Conservation (phyloP, 2,329 filamentous ascomycete species). For the Pseudogymnoascus sp. region DNA sequence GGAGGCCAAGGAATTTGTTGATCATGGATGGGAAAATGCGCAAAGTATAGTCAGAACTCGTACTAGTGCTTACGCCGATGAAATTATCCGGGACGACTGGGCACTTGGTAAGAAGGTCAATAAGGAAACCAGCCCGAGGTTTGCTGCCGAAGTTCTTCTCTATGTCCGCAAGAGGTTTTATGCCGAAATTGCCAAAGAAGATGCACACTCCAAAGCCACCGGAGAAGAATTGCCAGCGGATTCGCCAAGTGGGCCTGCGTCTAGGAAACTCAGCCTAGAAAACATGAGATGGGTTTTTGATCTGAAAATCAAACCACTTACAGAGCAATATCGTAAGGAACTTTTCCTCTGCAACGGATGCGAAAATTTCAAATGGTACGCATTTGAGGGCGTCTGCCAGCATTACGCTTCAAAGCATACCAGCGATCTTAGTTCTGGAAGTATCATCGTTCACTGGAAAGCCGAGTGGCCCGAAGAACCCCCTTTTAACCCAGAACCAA, state of each 20-base stretch:
- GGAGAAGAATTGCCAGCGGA: conserved; percentile 39
- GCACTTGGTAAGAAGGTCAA: conserved; percentile 52
- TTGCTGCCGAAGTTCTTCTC: conserved; percentile 64
- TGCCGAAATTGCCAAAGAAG: conserved; percentile 46
- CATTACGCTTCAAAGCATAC: conserved; percentile 82
- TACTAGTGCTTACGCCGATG: conserved; percentile 59
- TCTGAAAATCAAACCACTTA: conserved; percentile 62
- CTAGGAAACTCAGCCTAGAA: conserved; percentile 61
- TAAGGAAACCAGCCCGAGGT: conserved; percentile 54
- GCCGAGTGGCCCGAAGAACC: conserved; percentile 69
- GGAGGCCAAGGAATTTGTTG: conserved; percentile 49
- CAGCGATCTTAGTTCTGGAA: conserved; percentile 57
- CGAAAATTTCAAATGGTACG: conserved; percentile 58
- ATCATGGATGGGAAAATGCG: conserved; percentile 61
- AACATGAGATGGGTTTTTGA: conserved; percentile 86
- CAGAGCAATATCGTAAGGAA: conserved; percentile 58
- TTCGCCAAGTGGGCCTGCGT: conserved; percentile 44
- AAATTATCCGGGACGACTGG: conserved; percentile 60
- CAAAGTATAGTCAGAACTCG: conserved; percentile 59
- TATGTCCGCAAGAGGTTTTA: conserved; percentile 61
- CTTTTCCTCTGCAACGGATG: conserved; percentile 69
- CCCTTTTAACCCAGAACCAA: conserved; percentile 60
- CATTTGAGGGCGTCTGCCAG: conserved; percentile 71
- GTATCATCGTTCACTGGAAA: conserved; percentile 68
- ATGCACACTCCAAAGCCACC: conserved; percentile 37